Conservation (phyloP, 2,329 filamentous ascomycete species). For the Sporothrix inflata region DNA sequence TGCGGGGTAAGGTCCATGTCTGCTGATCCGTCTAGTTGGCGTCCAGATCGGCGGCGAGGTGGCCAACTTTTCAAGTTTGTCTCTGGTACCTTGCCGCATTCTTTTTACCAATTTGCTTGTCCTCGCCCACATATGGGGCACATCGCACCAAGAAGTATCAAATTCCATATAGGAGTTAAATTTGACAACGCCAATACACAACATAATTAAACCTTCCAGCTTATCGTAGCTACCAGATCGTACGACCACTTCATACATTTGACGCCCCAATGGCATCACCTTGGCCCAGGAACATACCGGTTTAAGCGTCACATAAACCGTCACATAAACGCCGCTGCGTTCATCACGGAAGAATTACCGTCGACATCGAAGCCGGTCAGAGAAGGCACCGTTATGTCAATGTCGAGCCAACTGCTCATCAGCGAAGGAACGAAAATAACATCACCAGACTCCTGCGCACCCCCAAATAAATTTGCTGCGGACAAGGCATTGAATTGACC, state of each 20-base stretch:
- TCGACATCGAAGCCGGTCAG: not conserved
- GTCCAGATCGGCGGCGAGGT: not conserved
- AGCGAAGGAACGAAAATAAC: not conserved
- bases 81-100: not conserved
- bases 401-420: not conserved
- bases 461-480: not conserved
- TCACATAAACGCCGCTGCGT: not conserved
- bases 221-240: no score
- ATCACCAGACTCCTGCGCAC: not conserved
- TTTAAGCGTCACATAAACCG: no score
- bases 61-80: no score
- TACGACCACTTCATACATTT: no score
- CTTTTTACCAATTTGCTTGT: no score
- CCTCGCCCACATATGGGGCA: no score
- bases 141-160: no score
- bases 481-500: not conserved
- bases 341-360: not conserved
- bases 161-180: no score
- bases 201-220: no score
- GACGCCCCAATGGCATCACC: no score
- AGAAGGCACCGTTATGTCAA: not conserved
- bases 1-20: slow-evolving; percentile 2
- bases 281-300: no score
- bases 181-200: no score
- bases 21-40: not conserved